A percentile compares a stretch with the other conserved stretches of the same genome.
These are phyloP conservation scores for Annulohypoxylon bovei DNA, from an alignment of 495 filamentous ascomycete species.

Conservation along the genomic window DNA sequence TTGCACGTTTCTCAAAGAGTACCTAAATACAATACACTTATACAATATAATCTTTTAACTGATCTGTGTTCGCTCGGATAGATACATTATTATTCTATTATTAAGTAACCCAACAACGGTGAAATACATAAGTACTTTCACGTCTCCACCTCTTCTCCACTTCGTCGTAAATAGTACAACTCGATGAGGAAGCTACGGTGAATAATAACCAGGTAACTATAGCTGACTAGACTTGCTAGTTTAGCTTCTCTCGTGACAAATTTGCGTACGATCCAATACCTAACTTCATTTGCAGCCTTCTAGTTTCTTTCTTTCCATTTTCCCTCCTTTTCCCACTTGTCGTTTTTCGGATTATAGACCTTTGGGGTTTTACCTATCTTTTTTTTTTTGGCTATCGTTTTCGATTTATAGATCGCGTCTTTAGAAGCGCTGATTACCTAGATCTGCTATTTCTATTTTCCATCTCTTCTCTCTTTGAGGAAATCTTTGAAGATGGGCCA, in stretches of 20 bases:
- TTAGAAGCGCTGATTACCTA: neutral
- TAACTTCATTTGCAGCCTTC: too few species aligned
- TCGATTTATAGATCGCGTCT: neutral
- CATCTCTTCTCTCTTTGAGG: neutral
- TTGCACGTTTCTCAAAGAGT: too few species aligned
- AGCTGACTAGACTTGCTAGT: slow-evolving; percentile 4
- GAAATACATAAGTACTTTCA: too few species aligned
- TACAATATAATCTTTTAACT: too few species aligned
- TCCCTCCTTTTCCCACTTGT: neutral
- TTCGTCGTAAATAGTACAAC: slow-evolving; percentile 6
- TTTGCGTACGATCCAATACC: too few species aligned
- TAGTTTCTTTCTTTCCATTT: neutral
- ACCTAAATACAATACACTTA: too few species aligned
- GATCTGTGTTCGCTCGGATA: neutral
- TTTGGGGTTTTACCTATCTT: neutral
- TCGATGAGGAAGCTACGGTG: slow-evolving; percentile 28
- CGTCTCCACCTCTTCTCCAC: neutral
- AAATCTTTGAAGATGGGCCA: slow-evolving; percentile 65
- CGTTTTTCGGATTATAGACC: neutral
- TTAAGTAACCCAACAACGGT: neutral
- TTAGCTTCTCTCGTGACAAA: slow-evolving; percentile 12
- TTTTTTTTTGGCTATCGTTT: neutral
- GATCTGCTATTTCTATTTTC: neutral
- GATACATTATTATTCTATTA: too few species aligned
- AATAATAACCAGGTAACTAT: neutral